phyloP scores from a whole-genome alignment of 2,329 filamentous ascomycete species.

The Botrytis elliptica region DNA sequence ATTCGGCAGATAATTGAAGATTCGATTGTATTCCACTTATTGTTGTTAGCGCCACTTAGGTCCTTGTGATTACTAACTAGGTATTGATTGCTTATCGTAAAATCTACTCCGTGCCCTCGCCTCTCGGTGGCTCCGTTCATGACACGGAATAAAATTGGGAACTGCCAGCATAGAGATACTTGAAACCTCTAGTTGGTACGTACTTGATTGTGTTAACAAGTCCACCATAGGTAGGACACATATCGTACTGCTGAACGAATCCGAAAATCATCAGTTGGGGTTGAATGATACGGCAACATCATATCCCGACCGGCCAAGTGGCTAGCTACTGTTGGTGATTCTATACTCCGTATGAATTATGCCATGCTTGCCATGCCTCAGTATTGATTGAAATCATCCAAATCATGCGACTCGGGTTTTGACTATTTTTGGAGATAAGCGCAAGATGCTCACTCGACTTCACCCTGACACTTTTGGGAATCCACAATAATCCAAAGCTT shows the following conservation, averaged over 20 bases:
- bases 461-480: background rate
- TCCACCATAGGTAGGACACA: background rate
- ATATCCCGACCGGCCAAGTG: background rate
- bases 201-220: background rate
- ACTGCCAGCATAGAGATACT: background rate
- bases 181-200: background rate
- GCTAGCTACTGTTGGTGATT: background rate
- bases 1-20: background rate
- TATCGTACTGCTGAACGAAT: background rate
- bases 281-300: background rate
- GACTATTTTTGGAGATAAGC: constrained; percentile 1
- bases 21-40: background rate
- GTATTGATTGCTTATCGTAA: constrained; percentile 1
- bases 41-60: background rate
- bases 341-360: background rate
- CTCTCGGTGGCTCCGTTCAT: constrained; percentile 2
- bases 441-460: background rate
- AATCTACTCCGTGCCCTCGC: background rate
- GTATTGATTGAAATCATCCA: background rate
- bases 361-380: too few relatives aligned
- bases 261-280: background rate
- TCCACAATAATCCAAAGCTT: background rate
- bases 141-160: background rate
- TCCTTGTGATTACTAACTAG: constrained; percentile 3
- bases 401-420: constrained; percentile 10